Conservation (phyloP, 306 rosid species). For the Dalbergia cultrata region DNA sequence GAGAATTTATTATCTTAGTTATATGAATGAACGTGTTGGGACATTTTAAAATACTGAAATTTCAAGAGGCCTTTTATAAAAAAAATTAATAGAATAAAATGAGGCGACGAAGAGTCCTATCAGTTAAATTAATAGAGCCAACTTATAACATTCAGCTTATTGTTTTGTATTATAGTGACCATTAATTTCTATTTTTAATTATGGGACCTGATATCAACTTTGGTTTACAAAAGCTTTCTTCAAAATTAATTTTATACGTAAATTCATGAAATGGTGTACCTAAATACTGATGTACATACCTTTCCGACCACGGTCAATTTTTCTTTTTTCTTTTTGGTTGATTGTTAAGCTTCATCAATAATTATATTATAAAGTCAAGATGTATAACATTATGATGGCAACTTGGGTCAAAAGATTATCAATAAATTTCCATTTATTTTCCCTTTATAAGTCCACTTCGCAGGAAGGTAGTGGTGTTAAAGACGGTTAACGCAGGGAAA, state of each 20-base stretch:
- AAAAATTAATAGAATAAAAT: too few relatives aligned
- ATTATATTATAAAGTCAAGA: background rate
- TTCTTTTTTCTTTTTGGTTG: background rate
- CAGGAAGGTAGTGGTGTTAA: background rate
- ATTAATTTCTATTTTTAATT: too few relatives aligned
- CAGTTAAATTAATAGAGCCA: too few relatives aligned
- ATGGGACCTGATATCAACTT: background rate
- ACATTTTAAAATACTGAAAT: too few relatives aligned
- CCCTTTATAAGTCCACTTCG: background rate
- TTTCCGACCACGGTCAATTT: background rate
- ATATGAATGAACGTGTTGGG: too few relatives aligned
- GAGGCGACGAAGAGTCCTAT: too few relatives aligned
- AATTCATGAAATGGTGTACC: background rate
- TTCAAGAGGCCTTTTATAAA: too few relatives aligned
- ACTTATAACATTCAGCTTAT: background rate
- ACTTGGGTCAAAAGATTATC: background rate
- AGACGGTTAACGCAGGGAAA: conserved; percentile 5
- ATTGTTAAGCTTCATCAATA: background rate
- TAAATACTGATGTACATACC: background rate
- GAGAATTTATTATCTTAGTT: too few relatives aligned
- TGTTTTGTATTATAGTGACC: background rate
- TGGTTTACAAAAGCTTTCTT: background rate
- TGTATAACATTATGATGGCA: background rate
- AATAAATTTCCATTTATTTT: background rate
- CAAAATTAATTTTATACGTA: background rate